phyloP scores from a whole-genome alignment of 2,329 filamentous ascomycete genomes.

The Penicillium sumatraense region DNA sequence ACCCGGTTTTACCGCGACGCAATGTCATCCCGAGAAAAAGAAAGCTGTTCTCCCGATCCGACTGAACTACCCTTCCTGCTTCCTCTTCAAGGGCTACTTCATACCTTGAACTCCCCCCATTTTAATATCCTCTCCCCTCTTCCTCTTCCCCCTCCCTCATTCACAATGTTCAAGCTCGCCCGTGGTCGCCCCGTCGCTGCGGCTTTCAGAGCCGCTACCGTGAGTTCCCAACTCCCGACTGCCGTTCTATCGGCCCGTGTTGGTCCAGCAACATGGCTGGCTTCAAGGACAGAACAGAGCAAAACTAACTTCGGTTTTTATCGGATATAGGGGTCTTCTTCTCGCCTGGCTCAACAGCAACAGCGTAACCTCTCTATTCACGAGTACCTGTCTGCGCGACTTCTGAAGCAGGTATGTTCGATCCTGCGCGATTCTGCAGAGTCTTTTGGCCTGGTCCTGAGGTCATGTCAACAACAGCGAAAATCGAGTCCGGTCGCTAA shows the following conservation, averaged over 20 bases:
- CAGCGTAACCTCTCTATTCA: conserved; percentile 91
- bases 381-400: conserved; percentile 94
- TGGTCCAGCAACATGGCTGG: too few species aligned
- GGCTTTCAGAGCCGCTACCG: conserved; percentile 77
- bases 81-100: conserved; percentile 20
- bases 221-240: conserved; percentile 51
- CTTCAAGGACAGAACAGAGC: too few species aligned
- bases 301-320: conserved; percentile 5
- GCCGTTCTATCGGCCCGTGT: conserved; percentile 17
- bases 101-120: conserved; percentile 9
- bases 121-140: conserved; percentile 15
- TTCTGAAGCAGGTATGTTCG: conserved; percentile 69
- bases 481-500: conserved; percentile 25
- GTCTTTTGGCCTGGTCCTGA: conserved; percentile 6
- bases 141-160: conserved; percentile 20
- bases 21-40: conserved; percentile 41
- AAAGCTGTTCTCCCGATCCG: conserved; percentile 38
- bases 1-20: conserved; percentile 31
- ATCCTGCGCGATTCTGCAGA: conserved; percentile 9
- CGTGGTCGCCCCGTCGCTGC: conserved; percentile 80
- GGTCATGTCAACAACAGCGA: not conserved
- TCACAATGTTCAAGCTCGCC: conserved; percentile 84
- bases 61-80: too few species aligned
- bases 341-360: conserved; percentile 70
- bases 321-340: conserved; percentile 58